Percentiles rank a stretch among this genome's conserved stretches.
phyloP scores from a whole-genome alignment of 2,329 filamentous ascomycete species.

The Pseudopithomyces chartarum region DNA sequence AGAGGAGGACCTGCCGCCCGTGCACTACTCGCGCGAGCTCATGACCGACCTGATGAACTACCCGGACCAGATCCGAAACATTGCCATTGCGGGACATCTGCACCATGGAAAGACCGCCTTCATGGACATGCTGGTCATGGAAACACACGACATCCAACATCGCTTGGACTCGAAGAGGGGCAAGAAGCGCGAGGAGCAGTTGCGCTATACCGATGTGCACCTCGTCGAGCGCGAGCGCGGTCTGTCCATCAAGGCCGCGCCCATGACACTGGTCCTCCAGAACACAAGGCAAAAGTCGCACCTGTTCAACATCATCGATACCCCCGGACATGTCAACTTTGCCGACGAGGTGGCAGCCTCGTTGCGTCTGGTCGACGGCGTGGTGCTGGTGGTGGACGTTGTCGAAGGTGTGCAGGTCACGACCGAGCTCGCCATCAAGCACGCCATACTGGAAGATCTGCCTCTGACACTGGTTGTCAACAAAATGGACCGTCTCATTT shows the following conservation, averaged over 20 bases:
- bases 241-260: slow-evolving; percentile 87
- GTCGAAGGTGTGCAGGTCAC: slow-evolving; percentile 99
- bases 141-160: slow-evolving; percentile 87
- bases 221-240: slow-evolving; percentile 87
- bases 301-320: slow-evolving; percentile 92
- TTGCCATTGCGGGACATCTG: slow-evolving; percentile 88
- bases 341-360: slow-evolving; percentile 94
- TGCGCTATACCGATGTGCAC: slow-evolving; percentile 94
- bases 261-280: slow-evolving; percentile 91
- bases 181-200: slow-evolving; percentile 81
- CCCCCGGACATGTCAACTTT: slow-evolving; percentile 97
- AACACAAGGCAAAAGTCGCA: slow-evolving; percentile 93
- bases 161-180: slow-evolving; percentile 81
- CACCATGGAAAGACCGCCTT: slow-evolving; percentile 98
- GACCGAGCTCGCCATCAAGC: slow-evolving; percentile 95
- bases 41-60: slow-evolving; percentile 97
- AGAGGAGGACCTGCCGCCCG: slow-evolving; percentile 86
- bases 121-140: slow-evolving; percentile 96
- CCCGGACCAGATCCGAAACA: slow-evolving; percentile 90
- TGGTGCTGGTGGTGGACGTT: slow-evolving; percentile 92
- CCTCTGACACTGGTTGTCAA: slow-evolving; percentile 91
- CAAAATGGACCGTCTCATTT: slow-evolving; percentile 93
- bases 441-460: slow-evolving; percentile 87
- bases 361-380: slow-evolving; percentile 84
- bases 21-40: slow-evolving; percentile 86